Evolutionary conservation across 768 basidiomycete genomes (phyloP), one percentile per base, ranked within the genome.

Genomic region (Tricholoma hemisulphureum): DNA sequence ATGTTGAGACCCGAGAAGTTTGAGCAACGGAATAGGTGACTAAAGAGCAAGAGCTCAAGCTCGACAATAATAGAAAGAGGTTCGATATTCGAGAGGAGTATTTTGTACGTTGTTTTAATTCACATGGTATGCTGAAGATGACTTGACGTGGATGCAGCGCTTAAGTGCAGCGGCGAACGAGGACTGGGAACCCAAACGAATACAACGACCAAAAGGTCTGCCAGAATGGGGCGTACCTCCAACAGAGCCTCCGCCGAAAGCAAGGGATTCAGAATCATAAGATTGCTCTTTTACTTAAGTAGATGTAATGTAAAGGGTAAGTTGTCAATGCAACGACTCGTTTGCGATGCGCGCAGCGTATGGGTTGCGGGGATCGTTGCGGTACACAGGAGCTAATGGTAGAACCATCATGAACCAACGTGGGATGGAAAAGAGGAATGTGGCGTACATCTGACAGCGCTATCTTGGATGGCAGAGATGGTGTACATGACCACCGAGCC

Each of bases 71-170:
- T 50, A 80, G 88, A 73, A 89, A 87, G 75, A 89, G 85, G 76
- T 87, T 97, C 58, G 95, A 98, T 72, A 90, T 97, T 16, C 78
- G 93, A 54, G 96, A 98, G 69, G 95, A 97, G 68, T 99, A 98
- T 72, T 98, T 88, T 68, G 95, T 97, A 74, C 73, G 93, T 86
- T 24, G 23, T 58, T 50, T 11, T n/a, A n/a, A 24, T 34, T 7
- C 28, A 29, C 32, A 58, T 18, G 13, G 53, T 7, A 3, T 45
- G 23, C 35, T 34, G n/a, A 26, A 28, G 2, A 11, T 52, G 55
- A 11, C 20, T 28, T 37, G 5, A 35, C 21, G 10, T 24, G 32
- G 32, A 8, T 28, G 3, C 66, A 89, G 91, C 86, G 87, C 63
- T 72, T 93, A 63, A 87, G 80, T 65, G 80, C 85, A 4, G 73